These are phyloP conservation scores for Xylaria telfairii DNA, from an alignment of 495 filamentous ascomycete genomes.

Conservation along the genomic window DNA sequence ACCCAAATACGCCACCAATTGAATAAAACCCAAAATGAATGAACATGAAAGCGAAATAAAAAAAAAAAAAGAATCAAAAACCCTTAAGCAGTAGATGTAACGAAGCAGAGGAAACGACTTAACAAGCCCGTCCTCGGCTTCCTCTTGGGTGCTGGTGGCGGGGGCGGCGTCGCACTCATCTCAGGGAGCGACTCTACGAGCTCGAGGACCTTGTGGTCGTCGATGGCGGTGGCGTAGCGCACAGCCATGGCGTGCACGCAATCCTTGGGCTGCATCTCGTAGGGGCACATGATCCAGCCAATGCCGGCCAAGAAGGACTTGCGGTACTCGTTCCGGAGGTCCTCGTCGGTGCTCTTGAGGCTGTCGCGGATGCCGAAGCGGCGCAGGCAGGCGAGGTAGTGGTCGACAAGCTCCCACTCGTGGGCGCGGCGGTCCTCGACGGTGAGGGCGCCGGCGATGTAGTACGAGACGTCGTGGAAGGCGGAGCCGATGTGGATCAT, in stretches of 20 bases:
- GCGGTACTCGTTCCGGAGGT: conserved; percentile 42
- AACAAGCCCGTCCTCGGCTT: not conserved
- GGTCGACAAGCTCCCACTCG: conserved; percentile 41
- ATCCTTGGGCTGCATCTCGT: conserved; percentile 39
- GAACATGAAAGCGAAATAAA: no score
- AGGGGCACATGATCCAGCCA: conserved; percentile 42
- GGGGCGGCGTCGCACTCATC: not conserved
- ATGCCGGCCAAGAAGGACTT: conserved; percentile 42
- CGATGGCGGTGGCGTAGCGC: conserved; percentile 41
- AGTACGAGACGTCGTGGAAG: conserved; percentile 46
- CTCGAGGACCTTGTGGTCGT: conserved; percentile 44
- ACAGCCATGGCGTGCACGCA: conserved; percentile 40
- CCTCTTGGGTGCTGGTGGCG: not conserved
- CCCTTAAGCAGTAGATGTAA: not conserved
- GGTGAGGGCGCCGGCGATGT: conserved; percentile 38
- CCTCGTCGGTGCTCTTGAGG: conserved; percentile 31
- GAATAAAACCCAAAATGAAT: no score
- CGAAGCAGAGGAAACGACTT: not conserved
- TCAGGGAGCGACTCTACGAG: conserved; percentile 36
- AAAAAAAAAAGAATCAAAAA: not conserved
- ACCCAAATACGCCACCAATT: not conserved
- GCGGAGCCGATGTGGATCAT: conserved; percentile 41
- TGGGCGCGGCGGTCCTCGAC: conserved; percentile 41
- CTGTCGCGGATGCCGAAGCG: conserved; percentile 32
- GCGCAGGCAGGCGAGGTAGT: conserved; percentile 38